Evolutionary conservation across 768 basidiomycete species (phyloP).

Genomic region (Podaxis sp.): DNA sequence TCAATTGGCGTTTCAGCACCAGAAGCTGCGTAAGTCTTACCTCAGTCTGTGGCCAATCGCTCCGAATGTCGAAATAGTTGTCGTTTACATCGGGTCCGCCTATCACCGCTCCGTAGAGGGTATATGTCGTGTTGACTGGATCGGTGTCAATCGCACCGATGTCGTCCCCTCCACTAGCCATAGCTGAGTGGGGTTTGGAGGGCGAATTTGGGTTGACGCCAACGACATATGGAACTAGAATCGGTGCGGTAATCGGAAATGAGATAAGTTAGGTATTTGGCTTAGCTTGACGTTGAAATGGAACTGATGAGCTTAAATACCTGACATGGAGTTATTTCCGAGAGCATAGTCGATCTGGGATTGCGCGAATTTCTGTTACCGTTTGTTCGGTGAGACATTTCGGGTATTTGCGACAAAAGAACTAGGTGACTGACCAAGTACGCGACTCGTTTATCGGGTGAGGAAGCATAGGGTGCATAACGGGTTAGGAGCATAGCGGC

Average conservation of each 20-base stretch:
- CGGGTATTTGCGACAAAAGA: neutral
- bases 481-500: constrained; percentile 79
- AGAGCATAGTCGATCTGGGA: constrained; percentile 79
- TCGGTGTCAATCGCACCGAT: constrained; percentile 67
- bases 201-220: constrained; percentile 91
- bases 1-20: neutral
- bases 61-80: constrained; percentile 80
- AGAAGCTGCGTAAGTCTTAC: constrained; percentile 32
- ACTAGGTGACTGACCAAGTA: constrained; percentile 52
- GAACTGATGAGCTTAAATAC: constrained; percentile 35
- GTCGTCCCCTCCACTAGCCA: constrained; percentile 82
- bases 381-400: neutral
- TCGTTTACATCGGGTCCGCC: constrained; percentile 83
- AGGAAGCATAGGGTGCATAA: constrained; percentile 75
- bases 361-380: constrained; percentile 64
- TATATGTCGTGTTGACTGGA: constrained; percentile 70
- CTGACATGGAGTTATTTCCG: constrained; percentile 88
- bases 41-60: constrained; percentile 90
- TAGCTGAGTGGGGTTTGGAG: constrained; percentile 85
- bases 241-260: neutral
- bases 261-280: neutral
- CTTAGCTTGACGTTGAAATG: neutral
- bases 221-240: constrained; percentile 77
- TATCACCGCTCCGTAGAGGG: constrained; percentile 84
- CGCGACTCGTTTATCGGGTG: constrained; percentile 47